Evolutionary conservation across 2,329 filamentous ascomycete species (phyloP), one percentile per base, ranked within the genome.

Genomic region (Aureobasidium leucospermi): DNA sequence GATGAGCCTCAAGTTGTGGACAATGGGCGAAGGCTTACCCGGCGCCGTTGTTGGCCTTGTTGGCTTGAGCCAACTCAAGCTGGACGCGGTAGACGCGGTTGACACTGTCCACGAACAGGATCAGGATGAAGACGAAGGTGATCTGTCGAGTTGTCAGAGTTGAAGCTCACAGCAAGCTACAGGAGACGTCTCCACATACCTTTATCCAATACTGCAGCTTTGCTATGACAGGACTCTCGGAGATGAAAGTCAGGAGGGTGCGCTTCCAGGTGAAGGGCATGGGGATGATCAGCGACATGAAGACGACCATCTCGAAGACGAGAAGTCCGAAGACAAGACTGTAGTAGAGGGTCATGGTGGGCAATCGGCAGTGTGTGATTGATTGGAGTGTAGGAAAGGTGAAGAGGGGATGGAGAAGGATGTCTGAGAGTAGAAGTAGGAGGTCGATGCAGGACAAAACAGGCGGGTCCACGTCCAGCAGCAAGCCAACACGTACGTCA

Each of bases 161-260:
- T 32, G 39, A 19, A 15, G 48, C 34, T 29, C 10, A 23, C 29
- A 6, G 10, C 32, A 39, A 7, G 41, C 16, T 34, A 42, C 28
- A 23, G 3, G 31, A 42, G n/a, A 16, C 2, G 9, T 41, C 11
- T 11, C 10, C 45, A 28, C 15, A 31, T 74, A 85, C 85, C 83
- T 96, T 97, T 78, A 99, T 82, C 69, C 91, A 93, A 79, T 99
- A 96, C 80, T 97, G 93, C 65, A 97, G 74, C 75, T 97, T 96
- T 42, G 92, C 94, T 61, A 99, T 83, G 47, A 87, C 70, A 4
- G 84, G 88, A 72, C 87, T 95, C 71, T 93, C 90, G 57, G 92
- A 96, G 71, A 99, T 92, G 84, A 99, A 99, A 68, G 88, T 90
- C 73, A 96, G 96, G 72, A 96, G 85, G 78, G 85, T 90, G 71